Base-by-base conservation (phyloP, 2,329 filamentous ascomycete genomes). In the Alternaria ventricosa region DNA sequence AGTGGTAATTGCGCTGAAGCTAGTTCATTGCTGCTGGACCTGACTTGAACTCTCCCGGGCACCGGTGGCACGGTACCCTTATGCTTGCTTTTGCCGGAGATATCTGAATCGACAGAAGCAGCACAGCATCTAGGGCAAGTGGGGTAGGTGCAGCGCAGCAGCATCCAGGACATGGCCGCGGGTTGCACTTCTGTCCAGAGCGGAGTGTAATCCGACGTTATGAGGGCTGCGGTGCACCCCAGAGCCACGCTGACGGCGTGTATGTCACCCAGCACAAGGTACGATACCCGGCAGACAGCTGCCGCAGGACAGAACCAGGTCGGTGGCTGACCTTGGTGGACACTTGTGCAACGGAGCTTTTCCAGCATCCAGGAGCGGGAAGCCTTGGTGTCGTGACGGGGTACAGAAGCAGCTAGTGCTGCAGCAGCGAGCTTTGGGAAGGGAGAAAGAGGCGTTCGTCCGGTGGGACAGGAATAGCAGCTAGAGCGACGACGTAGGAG, bases 301-400 rank as follows among this genome's bases (percentile, higher is more conserved):
- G 74, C 75, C 69, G 75, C 72, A 72, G 56, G 68, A 71, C 71
- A 63, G 60, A 75, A 78, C 74, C 75, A 67, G 74, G 75, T 63
- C 73, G 72, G 69, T 76, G 76, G 76, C 74, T 73, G 73, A 63
- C 33, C 30, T 65, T 57, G 45, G 63, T 68, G 62, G 63, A 53
- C 66, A 63, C 53, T 46, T 70, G 66, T 75, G 71, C 71, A 64
- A 73, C 67, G 43, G 62, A 59, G 65, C 43, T 58, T 60, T 71
- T 69, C 75, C 71, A 73, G 69, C 63, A 69, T 57, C 71, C 71
- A 74, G 73, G 71, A 68, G 70, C 68, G 67, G 64, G 65, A 72
- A 22, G 59, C 28, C 63, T 63, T 46, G 65, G 61, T 70, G 70
- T 59, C 45, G 67, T 67, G 63, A 69, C 66, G 65, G 65, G 57